Conservation (phyloP, 176 grass and related monocot genomes). For the Aegilops sharonensis region DNA sequence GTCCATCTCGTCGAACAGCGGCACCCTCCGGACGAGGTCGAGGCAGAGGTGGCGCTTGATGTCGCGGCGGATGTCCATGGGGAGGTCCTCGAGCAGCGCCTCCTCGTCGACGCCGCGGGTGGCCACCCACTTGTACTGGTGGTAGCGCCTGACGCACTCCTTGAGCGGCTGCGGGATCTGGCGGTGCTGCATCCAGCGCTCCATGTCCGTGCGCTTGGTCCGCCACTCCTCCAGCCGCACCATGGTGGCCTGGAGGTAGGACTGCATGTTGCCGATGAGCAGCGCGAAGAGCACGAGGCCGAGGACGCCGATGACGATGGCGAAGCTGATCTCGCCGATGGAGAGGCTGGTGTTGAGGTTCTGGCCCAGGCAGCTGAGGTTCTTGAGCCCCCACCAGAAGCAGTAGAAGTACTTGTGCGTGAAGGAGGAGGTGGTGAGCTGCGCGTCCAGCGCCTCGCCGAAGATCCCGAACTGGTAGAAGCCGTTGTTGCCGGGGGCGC, state of each 20-base stretch:
- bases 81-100: constrained; percentile 65
- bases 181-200: constrained; percentile 97
- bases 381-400: constrained; percentile 99
- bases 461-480: constrained; percentile 92
- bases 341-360: constrained; percentile 72
- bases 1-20: constrained; percentile 98
- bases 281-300: constrained; percentile 85
- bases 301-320: constrained; percentile 75
- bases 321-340: constrained; percentile 75
- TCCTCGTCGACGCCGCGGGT: constrained; percentile 89
- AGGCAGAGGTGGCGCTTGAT: constrained; percentile 97
- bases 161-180: constrained; percentile 76
- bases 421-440: constrained; percentile 73
- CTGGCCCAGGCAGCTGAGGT: constrained; percentile 88
- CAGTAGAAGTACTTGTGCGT: constrained; percentile 92
- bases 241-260: constrained; percentile 88
- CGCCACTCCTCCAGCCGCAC: constrained; percentile 92
- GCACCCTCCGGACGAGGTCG: constrained; percentile 79
- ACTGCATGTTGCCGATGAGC: constrained; percentile 93
- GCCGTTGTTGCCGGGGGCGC: constrained; percentile 45
- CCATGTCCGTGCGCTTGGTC: constrained; percentile 80
- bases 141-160: constrained; percentile 71
- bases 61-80: constrained; percentile 80
- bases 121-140: constrained; percentile 88
- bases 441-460: constrained; percentile 54